These are phyloP conservation scores for Rosa persica DNA, from an alignment of 306 rosid species.

Conservation along the genomic window DNA sequence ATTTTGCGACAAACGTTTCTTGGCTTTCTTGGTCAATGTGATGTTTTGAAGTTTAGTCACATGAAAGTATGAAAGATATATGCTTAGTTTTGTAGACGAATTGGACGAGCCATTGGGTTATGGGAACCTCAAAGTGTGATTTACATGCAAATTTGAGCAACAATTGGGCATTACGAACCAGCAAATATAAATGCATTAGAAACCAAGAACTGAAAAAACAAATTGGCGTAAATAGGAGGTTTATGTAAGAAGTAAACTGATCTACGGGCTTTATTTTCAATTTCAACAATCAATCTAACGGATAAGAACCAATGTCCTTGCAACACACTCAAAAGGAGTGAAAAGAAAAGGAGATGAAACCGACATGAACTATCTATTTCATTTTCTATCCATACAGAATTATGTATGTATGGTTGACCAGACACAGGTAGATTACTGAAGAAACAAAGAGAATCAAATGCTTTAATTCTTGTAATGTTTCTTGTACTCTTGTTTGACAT, in stretches of 20 bases:
- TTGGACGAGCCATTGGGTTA: background rate
- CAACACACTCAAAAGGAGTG: background rate
- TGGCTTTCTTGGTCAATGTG: background rate
- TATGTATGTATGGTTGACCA: background rate
- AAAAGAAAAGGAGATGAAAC: background rate
- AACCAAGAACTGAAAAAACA: too few species aligned
- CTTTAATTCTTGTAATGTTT: constrained; percentile 8
- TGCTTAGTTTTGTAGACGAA: too few species aligned
- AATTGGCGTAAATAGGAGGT: too few species aligned
- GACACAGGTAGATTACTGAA: background rate
- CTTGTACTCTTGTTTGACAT: constrained; percentile 36
- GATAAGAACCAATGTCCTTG: background rate
- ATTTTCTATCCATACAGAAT: background rate
- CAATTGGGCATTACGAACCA: background rate
- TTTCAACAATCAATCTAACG: background rate
- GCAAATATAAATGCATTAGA: too few species aligned
- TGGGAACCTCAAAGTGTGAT: background rate
- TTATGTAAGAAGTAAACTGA: background rate
- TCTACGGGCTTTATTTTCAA: background rate
- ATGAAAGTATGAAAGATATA: too few species aligned
- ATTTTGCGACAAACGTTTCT: too few species aligned
- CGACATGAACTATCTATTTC: background rate
- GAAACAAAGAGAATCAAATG: background rate
- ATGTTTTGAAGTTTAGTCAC: background rate
- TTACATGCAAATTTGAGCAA: background rate